A percentile compares a stretch with the other conserved stretches of the same genome.
Conservation (phyloP, 2,329 filamentous ascomycete species). For the Xylaria sp. region DNA sequence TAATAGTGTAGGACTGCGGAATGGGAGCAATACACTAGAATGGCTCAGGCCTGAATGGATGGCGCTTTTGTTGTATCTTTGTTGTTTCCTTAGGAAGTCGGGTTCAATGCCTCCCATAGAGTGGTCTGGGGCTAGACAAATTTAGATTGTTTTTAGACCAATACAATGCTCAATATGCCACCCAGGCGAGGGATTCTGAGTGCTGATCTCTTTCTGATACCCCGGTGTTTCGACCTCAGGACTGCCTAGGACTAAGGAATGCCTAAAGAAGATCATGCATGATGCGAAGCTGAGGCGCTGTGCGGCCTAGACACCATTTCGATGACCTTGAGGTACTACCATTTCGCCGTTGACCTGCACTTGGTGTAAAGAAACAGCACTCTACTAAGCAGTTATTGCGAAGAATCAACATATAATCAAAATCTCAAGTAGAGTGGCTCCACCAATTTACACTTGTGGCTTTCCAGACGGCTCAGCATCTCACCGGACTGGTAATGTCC, state of each 20-base stretch:
- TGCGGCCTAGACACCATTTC: neutral
- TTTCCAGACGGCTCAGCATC: neutral
- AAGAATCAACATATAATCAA: neutral
- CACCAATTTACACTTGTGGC: neutral
- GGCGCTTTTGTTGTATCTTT: conserved; percentile 3
- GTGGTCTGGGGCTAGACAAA: neutral
- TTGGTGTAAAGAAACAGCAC: neutral
- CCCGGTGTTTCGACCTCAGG: conserved; percentile 5
- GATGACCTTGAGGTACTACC: neutral
- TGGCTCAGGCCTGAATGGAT: conserved; percentile 14
- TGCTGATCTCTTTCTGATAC: neutral
- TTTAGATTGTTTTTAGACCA: neutral
- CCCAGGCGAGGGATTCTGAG: neutral
- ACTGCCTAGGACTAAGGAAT: neutral
- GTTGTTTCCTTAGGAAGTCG: neutral
- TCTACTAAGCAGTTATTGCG: neutral
- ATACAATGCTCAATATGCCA: neutral
- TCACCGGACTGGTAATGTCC: neutral
- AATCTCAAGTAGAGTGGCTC: neutral
- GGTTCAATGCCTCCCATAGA: neutral
- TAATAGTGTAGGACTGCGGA: neutral
- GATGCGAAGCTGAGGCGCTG: neutral
- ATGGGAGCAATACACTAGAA: conserved; percentile 8
- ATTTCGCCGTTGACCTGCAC: neutral
- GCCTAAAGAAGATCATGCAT: conserved; percentile 3